phyloP scores from a whole-genome alignment of 768 basidiomycete genomes.

The Phylloporus rhodoxanthus region DNA sequence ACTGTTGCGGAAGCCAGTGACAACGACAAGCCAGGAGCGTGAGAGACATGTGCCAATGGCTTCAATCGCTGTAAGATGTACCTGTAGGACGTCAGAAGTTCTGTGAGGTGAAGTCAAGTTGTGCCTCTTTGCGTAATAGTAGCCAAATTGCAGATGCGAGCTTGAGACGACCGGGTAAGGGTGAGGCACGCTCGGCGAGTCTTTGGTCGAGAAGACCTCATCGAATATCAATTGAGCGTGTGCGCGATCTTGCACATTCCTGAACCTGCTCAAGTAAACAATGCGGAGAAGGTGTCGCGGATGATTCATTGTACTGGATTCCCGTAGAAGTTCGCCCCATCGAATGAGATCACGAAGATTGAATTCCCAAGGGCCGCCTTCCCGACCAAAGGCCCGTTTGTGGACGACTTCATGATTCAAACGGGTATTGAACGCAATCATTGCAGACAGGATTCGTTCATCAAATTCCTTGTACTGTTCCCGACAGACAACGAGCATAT shows the following conservation, averaged over 20 bases:
- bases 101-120: constrained; percentile 32
- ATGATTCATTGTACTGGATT: constrained; percentile 32
- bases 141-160: constrained; percentile 59
- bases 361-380: constrained; percentile 95
- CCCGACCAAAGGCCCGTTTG: constrained; percentile 61
- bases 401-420: constrained; percentile 64
- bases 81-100: constrained; percentile 51
- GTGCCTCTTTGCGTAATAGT: constrained; percentile 38
- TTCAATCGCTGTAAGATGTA: constrained; percentile 62
- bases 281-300: constrained; percentile 62
- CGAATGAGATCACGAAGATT: constrained; percentile 92
- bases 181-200: constrained; percentile 36
- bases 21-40: constrained; percentile 82
- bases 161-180: constrained; percentile 35
- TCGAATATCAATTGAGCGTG: constrained; percentile 51
- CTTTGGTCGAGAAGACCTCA: constrained; percentile 38
- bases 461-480: constrained; percentile 64
- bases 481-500: constrained; percentile 73
- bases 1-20: constrained; percentile 65
- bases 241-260: constrained; percentile 59
- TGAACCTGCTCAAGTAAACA: constrained; percentile 84
- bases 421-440: constrained; percentile 78
- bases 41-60: constrained; percentile 67
- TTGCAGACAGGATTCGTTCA: constrained; percentile 48
- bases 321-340: constrained; percentile 62